These are phyloP conservation scores for Penicillium daleae DNA, from an alignment of 495 filamentous ascomycete species.

Conservation along the genomic window DNA sequence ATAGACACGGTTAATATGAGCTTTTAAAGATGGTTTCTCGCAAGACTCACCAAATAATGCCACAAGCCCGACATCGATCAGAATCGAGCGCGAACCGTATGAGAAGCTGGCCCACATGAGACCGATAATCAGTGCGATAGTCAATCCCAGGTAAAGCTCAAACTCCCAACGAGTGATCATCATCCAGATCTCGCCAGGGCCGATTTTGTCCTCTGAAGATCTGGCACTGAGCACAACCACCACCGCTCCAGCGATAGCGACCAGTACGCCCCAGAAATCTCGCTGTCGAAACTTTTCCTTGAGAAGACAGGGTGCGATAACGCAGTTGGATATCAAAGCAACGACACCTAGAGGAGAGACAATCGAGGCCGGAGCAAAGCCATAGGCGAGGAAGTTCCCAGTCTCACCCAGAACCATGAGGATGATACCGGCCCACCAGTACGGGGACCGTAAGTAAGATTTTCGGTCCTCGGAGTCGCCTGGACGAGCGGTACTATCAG, in stretches of 20 bases:
- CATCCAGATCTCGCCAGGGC: conserved; percentile 85
- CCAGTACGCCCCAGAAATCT: conserved; percentile 86
- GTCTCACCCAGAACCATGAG: conserved; percentile 92
- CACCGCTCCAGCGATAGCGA: conserved; percentile 86
- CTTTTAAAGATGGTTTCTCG: neutral
- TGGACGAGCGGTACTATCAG: conserved; percentile 44
- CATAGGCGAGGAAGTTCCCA: conserved; percentile 96
- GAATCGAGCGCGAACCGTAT: conserved; percentile 81
- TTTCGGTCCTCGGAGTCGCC: conserved; percentile 45
- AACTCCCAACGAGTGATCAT: conserved; percentile 91
- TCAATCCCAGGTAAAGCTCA: conserved; percentile 83
- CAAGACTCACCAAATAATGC: conserved; percentile 82
- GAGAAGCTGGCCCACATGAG: conserved; percentile 81
- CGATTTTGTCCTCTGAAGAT: conserved; percentile 84
- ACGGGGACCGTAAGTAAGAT: conserved; percentile 85
- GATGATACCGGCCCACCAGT: conserved; percentile 93
- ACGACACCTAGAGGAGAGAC: conserved; percentile 97
- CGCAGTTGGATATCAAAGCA: conserved; percentile 91
- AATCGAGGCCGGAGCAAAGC: conserved; percentile 97
- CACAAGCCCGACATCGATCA: conserved; percentile 92
- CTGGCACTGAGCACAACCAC: conserved; percentile 92
- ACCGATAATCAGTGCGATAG: conserved; percentile 67
- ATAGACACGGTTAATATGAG: conserved; percentile 30
- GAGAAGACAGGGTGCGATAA: conserved; percentile 91
- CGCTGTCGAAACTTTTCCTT: conserved; percentile 83